A percentile compares a stretch with the other conserved stretches of the same genome.
phyloP scores from a whole-genome alignment of 441 rosid species.

The Pelargonium exstipulatum region DNA sequence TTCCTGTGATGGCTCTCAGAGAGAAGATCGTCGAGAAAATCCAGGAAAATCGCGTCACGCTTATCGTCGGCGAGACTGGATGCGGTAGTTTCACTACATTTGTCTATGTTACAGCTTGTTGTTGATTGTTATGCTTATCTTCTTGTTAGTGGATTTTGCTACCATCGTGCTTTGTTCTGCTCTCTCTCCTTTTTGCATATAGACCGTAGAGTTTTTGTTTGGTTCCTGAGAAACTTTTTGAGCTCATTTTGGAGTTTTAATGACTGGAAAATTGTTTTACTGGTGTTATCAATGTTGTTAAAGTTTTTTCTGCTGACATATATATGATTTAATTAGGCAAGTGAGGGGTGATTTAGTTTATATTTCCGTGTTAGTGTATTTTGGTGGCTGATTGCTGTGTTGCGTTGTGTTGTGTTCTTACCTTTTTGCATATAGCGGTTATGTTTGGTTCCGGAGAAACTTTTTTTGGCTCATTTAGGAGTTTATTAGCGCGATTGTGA shows the following conservation, averaged over 20 bases:
- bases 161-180: background rate
- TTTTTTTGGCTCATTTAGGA: background rate
- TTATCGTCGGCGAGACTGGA: slow-evolving; percentile 89
- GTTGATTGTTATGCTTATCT: background rate
- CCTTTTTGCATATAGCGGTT: background rate
- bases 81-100: slow-evolving; percentile 49
- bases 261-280: background rate
- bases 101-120: slow-evolving; percentile 6
- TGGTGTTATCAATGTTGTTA: too few relatives aligned
- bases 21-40: slow-evolving; percentile 73
- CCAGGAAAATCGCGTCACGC: slow-evolving; percentile 85
- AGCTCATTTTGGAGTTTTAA: slow-evolving; percentile 15
- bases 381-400: background rate
- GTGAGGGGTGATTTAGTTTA: too few relatives aligned
- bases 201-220: background rate
- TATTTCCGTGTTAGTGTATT: too few relatives aligned
- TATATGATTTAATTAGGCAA: too few relatives aligned
- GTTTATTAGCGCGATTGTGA: background rate
- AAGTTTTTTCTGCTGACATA: too few relatives aligned
- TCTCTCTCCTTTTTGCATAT: background rate
- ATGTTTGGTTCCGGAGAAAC: slow-evolving; percentile 5
- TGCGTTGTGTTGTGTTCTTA: background rate
- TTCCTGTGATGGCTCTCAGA: slow-evolving; percentile 63
- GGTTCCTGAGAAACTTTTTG: background rate
- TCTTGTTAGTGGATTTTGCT: background rate